These are phyloP conservation scores for Fremontodendron californicum DNA, from an alignment of 345 rosid genomes.

Conservation along the genomic window DNA sequence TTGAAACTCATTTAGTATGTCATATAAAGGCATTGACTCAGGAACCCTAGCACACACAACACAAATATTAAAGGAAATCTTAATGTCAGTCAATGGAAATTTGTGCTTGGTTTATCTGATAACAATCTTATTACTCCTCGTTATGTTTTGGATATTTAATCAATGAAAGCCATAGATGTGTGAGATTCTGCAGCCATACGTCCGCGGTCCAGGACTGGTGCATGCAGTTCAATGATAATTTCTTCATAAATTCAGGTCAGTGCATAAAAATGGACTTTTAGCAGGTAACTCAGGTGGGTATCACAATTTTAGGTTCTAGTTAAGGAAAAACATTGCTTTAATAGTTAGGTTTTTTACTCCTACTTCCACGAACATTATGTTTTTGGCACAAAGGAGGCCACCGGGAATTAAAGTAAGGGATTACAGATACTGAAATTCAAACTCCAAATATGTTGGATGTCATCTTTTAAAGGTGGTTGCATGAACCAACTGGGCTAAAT, in stretches of 20 bases:
- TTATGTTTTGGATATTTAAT: neutral
- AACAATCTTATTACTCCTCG: neutral
- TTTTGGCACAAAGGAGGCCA: too few relatives aligned
- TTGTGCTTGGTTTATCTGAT: neutral
- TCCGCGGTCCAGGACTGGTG: neutral
- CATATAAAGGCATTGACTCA: constrained; percentile 52
- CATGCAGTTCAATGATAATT: neutral
- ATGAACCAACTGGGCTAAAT: too few relatives aligned
- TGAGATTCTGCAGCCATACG: neutral
- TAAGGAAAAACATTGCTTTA: neutral
- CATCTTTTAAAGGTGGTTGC: too few relatives aligned
- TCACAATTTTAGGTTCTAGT: neutral
- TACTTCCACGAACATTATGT: too few relatives aligned
- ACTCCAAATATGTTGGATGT: too few relatives aligned
- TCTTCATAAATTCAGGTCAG: neutral
- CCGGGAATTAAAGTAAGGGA: too few relatives aligned
- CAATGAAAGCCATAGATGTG: neutral
- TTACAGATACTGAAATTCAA: too few relatives aligned
- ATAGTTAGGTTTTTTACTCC: neutral
- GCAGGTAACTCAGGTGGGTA: neutral
- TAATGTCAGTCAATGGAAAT: too few relatives aligned
- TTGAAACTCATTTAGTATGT: constrained; percentile 65
- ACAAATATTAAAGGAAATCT: neutral
- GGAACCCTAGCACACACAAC: constrained; percentile 35
- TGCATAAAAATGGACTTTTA: neutral